Conservation (phyloP, 305 asterid species). For the Fraxinus greggii region DNA sequence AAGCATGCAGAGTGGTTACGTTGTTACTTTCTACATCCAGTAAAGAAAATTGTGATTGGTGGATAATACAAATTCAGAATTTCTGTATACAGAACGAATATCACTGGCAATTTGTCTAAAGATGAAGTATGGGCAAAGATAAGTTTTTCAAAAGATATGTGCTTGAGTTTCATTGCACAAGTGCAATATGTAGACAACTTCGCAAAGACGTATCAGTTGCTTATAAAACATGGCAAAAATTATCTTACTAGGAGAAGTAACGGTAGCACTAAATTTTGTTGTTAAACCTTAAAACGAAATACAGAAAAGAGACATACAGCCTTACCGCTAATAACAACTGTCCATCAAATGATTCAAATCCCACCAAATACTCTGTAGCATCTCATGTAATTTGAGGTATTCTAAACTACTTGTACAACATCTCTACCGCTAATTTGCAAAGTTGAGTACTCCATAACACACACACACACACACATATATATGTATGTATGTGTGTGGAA, state of each 20-base stretch:
- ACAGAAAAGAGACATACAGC: background rate
- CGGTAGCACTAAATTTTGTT: background rate
- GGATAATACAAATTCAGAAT: constrained; percentile 9
- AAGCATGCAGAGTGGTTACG: constrained; percentile 13
- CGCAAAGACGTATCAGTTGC: constrained; percentile 1
- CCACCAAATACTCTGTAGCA: background rate
- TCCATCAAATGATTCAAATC: background rate
- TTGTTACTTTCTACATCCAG: constrained; percentile 15
- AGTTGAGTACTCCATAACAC: constrained; percentile 1
- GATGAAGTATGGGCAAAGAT: background rate
- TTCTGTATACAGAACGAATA: background rate
- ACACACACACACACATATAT: background rate
- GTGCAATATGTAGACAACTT: background rate
- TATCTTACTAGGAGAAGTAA: background rate
- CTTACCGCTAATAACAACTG: background rate
- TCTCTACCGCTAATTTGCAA: background rate
- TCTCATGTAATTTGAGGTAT: background rate
- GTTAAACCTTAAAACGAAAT: background rate
- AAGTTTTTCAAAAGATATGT: background rate
- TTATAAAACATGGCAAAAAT: background rate
- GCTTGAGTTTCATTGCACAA: background rate
- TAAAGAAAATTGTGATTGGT: background rate
- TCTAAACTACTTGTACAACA: background rate
- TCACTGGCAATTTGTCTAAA: background rate
- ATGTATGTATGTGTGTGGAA: too few species aligned